Evolutionary conservation across 2,329 filamentous ascomycete species (phyloP).

Genomic region (Sclerotinia subarctica): DNA sequence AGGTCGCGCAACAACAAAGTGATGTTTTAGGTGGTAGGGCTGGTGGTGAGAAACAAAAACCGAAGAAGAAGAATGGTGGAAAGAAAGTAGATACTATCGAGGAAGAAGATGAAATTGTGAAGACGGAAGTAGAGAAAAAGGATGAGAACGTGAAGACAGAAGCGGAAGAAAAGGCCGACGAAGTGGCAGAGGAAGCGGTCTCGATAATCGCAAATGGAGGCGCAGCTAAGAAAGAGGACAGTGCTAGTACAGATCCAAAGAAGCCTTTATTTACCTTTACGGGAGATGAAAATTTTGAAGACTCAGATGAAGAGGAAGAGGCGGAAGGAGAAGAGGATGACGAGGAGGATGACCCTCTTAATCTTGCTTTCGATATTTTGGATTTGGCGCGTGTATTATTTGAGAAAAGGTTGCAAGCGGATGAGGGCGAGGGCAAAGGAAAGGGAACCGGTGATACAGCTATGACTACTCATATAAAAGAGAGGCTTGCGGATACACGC

Average conservation of each 20-base stretch:
- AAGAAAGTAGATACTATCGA: conserved; percentile 42
- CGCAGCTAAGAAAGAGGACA: conserved; percentile 39
- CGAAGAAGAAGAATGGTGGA: conserved; percentile 43
- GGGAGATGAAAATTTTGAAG: conserved; percentile 90
- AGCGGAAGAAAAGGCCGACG: conserved; percentile 44
- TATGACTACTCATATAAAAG: conserved; percentile 63
- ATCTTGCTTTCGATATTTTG: conserved; percentile 79
- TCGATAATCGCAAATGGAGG: conserved; percentile 39
- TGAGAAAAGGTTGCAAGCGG: conserved; percentile 51
- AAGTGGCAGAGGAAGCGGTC: conserved; percentile 47
- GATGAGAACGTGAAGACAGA: conserved; percentile 43
- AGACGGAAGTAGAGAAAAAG: conserved; percentile 50
- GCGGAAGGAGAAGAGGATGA: conserved; percentile 43
- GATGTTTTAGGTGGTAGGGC: conserved; percentile 88
- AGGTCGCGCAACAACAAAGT: conserved; percentile 89
- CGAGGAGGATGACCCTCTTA: conserved; percentile 63
- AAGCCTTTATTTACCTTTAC: conserved; percentile 88
- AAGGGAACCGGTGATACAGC: conserved; percentile 44
- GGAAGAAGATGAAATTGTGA: conserved; percentile 53
- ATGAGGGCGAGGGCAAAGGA: conserved; percentile 45
- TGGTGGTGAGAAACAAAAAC: conserved; percentile 51
- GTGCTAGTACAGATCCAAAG: conserved; percentile 45
- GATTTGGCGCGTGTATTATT: conserved; percentile 72
- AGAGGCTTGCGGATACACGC: conserved; percentile 77
- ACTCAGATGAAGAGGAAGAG: conserved; percentile 71